Evolutionary conservation across 2,329 filamentous ascomycete genomes (phyloP).

Genomic region (Colletotrichum godetiae): DNA sequence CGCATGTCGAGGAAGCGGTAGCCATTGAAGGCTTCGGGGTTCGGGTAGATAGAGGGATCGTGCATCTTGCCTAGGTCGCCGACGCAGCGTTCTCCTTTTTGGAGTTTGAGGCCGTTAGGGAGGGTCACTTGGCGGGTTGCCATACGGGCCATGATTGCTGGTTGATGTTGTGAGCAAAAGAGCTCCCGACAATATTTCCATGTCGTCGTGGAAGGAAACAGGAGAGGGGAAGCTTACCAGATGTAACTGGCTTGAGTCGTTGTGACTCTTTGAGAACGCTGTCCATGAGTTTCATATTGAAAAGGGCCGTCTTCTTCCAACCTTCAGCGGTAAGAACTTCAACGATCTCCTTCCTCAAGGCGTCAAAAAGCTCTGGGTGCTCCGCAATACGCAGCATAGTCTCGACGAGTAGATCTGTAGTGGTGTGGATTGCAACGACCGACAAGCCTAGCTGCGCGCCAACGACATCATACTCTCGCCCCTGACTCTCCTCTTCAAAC

Average conservation of each 20-base stretch:
- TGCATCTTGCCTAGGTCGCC: slow-evolving; percentile 12
- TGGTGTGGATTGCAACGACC: slow-evolving; percentile 63
- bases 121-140: slow-evolving; percentile 9
- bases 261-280: slow-evolving; percentile 54
- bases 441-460: slow-evolving; percentile 82
- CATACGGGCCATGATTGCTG: slow-evolving; percentile 21
- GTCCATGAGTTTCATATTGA: slow-evolving; percentile 53
- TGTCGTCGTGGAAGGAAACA: background rate
- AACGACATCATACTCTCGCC: slow-evolving; percentile 73
- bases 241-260: slow-evolving; percentile 36
- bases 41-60: slow-evolving; percentile 1
- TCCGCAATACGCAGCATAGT: slow-evolving; percentile 52
- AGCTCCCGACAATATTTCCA: too few relatives aligned
- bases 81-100: slow-evolving; percentile 14
- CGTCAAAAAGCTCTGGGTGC: slow-evolving; percentile 50
- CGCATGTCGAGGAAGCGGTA: slow-evolving; percentile 24
- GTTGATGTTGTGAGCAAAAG: background rate
- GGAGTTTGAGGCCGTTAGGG: slow-evolving; percentile 23
- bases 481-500: slow-evolving; percentile 52
- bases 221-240: background rate
- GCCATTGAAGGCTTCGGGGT: slow-evolving; percentile 6
- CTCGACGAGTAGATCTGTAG: slow-evolving; percentile 49
- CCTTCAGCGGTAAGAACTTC: slow-evolving; percentile 31
- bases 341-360: slow-evolving; percentile 45
- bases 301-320: slow-evolving; percentile 46